Conservation (phyloP, 1,284 basidiomycete genomes). For the Ustilago trichophora region DNA sequence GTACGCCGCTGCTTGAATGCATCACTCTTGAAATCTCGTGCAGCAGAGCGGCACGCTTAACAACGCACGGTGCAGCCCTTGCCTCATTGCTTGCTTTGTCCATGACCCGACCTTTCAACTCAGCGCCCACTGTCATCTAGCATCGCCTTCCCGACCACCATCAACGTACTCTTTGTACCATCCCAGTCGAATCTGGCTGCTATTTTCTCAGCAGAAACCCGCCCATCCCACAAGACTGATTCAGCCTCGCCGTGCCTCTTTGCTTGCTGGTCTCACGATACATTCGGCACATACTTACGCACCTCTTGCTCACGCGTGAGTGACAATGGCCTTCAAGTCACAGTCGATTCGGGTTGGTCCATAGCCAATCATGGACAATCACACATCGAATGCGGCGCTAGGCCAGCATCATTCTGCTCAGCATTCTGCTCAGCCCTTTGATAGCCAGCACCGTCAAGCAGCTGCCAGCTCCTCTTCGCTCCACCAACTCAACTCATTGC, state of each 20-base stretch:
- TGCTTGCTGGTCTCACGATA: too few species aligned
- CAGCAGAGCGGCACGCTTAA: not conserved
- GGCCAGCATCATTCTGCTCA: not conserved
- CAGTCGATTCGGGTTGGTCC: not conserved
- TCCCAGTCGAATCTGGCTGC: too few species aligned
- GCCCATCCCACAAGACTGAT: too few species aligned
- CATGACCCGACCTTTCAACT: too few species aligned
- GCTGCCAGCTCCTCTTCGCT: not conserved
- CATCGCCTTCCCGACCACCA: too few species aligned
- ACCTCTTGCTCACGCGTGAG: not conserved
- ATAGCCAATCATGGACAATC: slow-evolving; percentile 6
- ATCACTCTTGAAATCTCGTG: not conserved
- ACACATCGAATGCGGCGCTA: not conserved
- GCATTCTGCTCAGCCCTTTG: not conserved
- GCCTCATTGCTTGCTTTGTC: too few species aligned
- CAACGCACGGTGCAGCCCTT: slow-evolving; percentile 6
- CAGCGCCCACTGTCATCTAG: too few species aligned
- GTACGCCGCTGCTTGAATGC: too few species aligned
- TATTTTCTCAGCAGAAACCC: too few species aligned
- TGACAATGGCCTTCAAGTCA: not conserved
- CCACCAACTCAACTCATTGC: not conserved
- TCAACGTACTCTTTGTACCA: slow-evolving; percentile 1
- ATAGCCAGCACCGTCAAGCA: not conserved
- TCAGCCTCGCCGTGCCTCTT: too few species aligned
- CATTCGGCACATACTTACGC: too few species aligned